These are phyloP conservation scores for Thelonectria blattea DNA, from an alignment of 2,329 filamentous ascomycete species.

Conservation along the genomic window DNA sequence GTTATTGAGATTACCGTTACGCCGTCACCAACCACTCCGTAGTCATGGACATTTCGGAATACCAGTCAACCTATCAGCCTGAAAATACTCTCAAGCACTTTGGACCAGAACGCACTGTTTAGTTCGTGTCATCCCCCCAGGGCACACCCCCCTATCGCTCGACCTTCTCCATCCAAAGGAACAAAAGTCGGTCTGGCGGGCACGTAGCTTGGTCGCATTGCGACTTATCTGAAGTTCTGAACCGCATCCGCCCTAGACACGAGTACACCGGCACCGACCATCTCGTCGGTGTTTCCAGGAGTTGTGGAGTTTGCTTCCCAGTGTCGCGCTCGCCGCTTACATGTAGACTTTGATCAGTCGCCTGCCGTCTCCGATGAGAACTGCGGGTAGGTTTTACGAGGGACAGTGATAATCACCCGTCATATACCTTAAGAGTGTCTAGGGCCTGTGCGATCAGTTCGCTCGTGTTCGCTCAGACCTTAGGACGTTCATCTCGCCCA, in stretches of 20 bases:
- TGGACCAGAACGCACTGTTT: conserved; percentile 5
- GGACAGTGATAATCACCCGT: conserved; percentile 4
- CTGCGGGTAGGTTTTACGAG: background rate
- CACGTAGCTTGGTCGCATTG: background rate
- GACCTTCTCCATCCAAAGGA: conserved; percentile 35
- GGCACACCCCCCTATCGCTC: conserved; percentile 29
- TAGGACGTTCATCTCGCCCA: background rate
- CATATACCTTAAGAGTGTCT: conserved; percentile 5
- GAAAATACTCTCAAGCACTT: background rate
- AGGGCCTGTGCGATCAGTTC: conserved; percentile 9
- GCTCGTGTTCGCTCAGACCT: conserved; percentile 4
- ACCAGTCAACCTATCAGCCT: conserved; percentile 3
- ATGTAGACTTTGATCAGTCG: no score
- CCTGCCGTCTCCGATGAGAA: background rate
- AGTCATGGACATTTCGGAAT: conserved; percentile 49
- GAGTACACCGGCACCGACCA: conserved; percentile 34
- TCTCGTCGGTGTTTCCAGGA: conserved; percentile 31
- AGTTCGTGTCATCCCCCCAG: conserved; percentile 32
- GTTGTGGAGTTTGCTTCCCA: conserved; percentile 4
- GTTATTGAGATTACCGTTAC: background rate
- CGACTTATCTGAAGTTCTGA: background rate
- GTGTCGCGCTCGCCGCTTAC: no score
- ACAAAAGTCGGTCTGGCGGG: conserved; percentile 3
- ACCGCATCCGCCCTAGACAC: conserved; percentile 31
- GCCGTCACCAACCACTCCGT: conserved; percentile 41